Conservation (phyloP, 108 stramenopile genomes). For the Fragilariopsis cylindrus region DNA sequence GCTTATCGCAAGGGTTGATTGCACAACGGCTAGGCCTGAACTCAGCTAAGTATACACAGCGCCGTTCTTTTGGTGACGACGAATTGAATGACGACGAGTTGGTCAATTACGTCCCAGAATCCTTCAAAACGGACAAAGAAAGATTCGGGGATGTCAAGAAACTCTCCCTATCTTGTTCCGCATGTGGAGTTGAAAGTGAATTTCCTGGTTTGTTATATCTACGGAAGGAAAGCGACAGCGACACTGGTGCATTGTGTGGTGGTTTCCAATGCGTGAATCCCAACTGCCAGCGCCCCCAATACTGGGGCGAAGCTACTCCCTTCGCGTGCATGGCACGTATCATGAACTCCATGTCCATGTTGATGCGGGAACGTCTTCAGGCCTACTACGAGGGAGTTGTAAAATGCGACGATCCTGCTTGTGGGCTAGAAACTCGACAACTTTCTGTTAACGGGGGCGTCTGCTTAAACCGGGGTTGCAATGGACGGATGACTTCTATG, state of each 20-base stretch:
- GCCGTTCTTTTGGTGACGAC: constrained; percentile 26
- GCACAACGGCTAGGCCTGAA: constrained; percentile 83
- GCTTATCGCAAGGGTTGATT: constrained; percentile 72
- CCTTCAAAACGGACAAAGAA: constrained; percentile 69
- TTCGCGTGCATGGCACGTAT: constrained; percentile 59
- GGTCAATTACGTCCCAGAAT: constrained; percentile 81
- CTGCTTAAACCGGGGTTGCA: constrained; percentile 76
- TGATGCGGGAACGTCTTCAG: constrained; percentile 42
- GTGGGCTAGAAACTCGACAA: constrained; percentile 76
- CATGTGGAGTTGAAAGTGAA: constrained; percentile 54
- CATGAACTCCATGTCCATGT: constrained; percentile 50
- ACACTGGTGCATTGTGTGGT: constrained; percentile 17
- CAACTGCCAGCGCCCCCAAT: constrained; percentile 52
- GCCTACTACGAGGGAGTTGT: constrained; percentile 68
- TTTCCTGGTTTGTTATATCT: constrained; percentile 70
- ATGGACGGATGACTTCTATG: constrained; percentile 58
- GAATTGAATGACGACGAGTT: constrained; percentile 71
- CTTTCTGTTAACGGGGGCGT: constrained; percentile 72
- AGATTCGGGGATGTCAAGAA: constrained; percentile 84
- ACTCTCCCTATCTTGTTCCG: constrained; percentile 59
- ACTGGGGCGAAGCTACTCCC: constrained; percentile 66
- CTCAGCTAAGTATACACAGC: constrained; percentile 49
- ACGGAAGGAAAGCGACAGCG: constrained; percentile 24
- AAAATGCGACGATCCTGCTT: constrained; percentile 81
- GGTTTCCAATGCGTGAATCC: constrained; percentile 58